Conservation (phyloP, 768 basidiomycete genomes). For the Tulasnella sp. region DNA sequence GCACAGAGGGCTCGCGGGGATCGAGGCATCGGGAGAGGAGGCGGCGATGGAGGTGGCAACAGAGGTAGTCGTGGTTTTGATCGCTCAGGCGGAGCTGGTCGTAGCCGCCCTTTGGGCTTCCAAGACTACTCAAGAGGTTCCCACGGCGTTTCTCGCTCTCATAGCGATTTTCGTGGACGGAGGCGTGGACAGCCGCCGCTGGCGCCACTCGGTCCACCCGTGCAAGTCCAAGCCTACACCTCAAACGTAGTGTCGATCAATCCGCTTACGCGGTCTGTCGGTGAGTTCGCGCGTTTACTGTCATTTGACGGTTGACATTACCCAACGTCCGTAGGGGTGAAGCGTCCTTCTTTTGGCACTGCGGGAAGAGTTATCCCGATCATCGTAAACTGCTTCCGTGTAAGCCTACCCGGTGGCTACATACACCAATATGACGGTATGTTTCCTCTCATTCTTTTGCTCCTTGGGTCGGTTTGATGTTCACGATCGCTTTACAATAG, state of each 20-base stretch:
- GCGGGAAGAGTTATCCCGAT: slow-evolving; percentile 37
- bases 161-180: neutral
- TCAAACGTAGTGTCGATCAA: neutral
- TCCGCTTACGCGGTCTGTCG: neutral
- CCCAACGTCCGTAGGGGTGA: slow-evolving; percentile 45
- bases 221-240: neutral
- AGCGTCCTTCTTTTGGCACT: slow-evolving; percentile 49
- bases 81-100: too few species aligned
- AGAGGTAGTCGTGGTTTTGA: slow-evolving; percentile 11
- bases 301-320: slow-evolving; percentile 23
- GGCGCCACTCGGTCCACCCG: neutral
- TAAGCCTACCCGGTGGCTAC: slow-evolving; percentile 44
- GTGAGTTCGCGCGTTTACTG: neutral
- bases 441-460: slow-evolving; percentile 22
- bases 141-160: neutral
- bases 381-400: slow-evolving; percentile 50
- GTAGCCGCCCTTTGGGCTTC: too few species aligned
- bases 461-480: neutral
- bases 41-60: slow-evolving; percentile 10
- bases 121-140: too few species aligned
- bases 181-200: neutral
- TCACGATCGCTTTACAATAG: neutral
- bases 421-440: slow-evolving; percentile 74
- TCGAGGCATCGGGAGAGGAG: too few species aligned
- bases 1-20: too few species aligned